Conservation (phyloP, 805 yeast species). For the Starmera caribaea region DNA sequence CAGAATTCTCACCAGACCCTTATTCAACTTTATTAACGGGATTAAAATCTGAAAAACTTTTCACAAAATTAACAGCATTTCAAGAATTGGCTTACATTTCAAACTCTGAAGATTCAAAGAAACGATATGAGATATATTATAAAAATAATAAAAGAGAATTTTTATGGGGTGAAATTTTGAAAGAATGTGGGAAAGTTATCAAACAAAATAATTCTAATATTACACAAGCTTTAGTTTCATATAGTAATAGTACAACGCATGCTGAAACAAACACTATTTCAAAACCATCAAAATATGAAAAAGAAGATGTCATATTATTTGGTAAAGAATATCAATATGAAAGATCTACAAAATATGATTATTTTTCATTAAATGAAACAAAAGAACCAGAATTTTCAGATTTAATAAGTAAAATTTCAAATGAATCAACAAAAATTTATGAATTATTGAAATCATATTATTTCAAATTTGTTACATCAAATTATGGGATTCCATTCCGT, state of each 20-base stretch:
- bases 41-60: conserved; percentile 38
- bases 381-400: conserved; percentile 7
- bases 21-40: conserved; percentile 57
- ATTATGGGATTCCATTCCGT: conserved; percentile 21
- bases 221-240: conserved; percentile 10
- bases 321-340: conserved; percentile 22
- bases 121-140: conserved; percentile 45
- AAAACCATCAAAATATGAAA: background rate
- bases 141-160: conserved; percentile 34
- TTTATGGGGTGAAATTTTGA: conserved; percentile 50
- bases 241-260: conserved; percentile 8
- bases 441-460: conserved; percentile 8
- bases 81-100: conserved; percentile 67
- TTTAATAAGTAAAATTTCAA: conserved; percentile 2
- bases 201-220: conserved; percentile 36
- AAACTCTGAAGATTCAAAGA: conserved; percentile 34
- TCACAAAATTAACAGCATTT: conserved; percentile 56
- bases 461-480: conserved; percentile 13
- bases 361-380: conserved; percentile 3
- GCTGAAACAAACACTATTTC: conserved; percentile 7
- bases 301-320: conserved; percentile 19
- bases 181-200: conserved; percentile 49
- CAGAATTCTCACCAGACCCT: conserved; percentile 50
- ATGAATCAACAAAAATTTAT: conserved; percentile 4
- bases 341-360: conserved; percentile 8